Evolutionary conservation across 129 eudicot genomes (phyloP).

Genomic region (Tagetes patula): DNA sequence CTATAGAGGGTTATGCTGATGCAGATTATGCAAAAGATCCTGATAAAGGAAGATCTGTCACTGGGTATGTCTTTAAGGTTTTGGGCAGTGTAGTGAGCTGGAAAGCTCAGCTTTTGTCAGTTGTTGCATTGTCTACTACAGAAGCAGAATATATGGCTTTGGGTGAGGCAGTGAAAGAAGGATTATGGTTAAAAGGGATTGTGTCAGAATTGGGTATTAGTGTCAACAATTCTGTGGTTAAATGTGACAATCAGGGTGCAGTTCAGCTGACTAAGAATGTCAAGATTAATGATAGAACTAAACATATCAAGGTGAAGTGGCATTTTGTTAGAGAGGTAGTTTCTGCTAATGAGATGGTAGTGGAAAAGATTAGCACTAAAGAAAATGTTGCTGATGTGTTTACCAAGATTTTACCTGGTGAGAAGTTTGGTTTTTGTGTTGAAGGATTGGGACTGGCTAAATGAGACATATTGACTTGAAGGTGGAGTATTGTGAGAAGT

Average conservation of each 20-base stretch:
- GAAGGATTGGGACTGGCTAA: no score
- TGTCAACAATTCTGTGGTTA: background rate
- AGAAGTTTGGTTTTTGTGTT: no score
- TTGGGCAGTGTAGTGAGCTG: background rate
- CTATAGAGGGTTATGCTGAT: background rate
- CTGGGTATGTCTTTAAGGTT: background rate
- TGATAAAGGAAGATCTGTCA: background rate
- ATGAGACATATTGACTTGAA: no score
- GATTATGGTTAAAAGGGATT: background rate
- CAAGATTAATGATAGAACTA: background rate
- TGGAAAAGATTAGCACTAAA: background rate
- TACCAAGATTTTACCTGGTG: no score
- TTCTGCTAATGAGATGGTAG: background rate
- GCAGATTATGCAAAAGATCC: background rate
- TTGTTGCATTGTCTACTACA: background rate
- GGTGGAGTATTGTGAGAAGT: no score
- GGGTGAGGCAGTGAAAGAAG: background rate
- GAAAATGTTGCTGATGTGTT: background rate
- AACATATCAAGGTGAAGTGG: background rate
- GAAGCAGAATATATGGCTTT: background rate
- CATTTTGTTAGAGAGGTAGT: background rate
- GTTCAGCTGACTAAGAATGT: background rate
- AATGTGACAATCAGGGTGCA: background rate
- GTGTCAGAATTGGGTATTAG: background rate
- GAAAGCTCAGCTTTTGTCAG: background rate